Conservation (phyloP, 2,329 filamentous ascomycete species). For the Aspergillus persii region DNA sequence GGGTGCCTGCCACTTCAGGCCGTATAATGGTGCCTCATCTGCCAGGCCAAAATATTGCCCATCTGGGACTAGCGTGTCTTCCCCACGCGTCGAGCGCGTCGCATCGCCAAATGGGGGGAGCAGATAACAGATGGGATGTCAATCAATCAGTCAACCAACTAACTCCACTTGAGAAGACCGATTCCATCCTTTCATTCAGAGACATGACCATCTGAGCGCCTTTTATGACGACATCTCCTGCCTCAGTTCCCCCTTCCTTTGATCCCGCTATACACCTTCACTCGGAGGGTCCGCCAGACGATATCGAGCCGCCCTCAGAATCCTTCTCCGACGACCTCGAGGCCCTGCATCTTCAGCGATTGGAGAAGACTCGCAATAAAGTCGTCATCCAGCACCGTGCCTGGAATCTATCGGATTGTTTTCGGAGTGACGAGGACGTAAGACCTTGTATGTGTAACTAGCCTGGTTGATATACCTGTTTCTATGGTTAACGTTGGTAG, state of each 20-base stretch:
- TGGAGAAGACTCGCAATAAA: constrained; percentile 35
- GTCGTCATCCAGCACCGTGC: constrained; percentile 44
- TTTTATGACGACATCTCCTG: constrained; percentile 36
- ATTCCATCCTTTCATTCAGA: not conserved
- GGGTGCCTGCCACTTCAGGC: not conserved
- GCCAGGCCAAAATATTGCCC: not conserved
- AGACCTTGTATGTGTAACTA: constrained; percentile 28
- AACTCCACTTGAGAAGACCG: not conserved
- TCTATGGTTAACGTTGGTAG: constrained; percentile 19
- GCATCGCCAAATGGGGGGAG: constrained; percentile 1
- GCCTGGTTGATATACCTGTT: not conserved
- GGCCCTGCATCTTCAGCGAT: constrained; percentile 34
- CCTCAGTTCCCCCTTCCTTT: constrained; percentile 47
- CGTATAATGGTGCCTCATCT: not conserved
- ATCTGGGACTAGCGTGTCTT: constrained; percentile 27
- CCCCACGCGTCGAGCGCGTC: constrained; percentile 21
- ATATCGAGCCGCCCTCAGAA: constrained; percentile 27
- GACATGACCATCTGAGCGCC: constrained; percentile 11
- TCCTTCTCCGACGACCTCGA: constrained; percentile 42
- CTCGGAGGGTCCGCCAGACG: constrained; percentile 39
- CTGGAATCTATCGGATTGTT: constrained; percentile 43
- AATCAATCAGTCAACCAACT: not conserved
- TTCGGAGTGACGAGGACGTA: constrained; percentile 43
- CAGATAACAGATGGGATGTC: not conserved
- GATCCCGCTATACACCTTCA: constrained; percentile 51